Conservation (phyloP, 768 basidiomycete genomes). For the Mycena epipterygia region DNA sequence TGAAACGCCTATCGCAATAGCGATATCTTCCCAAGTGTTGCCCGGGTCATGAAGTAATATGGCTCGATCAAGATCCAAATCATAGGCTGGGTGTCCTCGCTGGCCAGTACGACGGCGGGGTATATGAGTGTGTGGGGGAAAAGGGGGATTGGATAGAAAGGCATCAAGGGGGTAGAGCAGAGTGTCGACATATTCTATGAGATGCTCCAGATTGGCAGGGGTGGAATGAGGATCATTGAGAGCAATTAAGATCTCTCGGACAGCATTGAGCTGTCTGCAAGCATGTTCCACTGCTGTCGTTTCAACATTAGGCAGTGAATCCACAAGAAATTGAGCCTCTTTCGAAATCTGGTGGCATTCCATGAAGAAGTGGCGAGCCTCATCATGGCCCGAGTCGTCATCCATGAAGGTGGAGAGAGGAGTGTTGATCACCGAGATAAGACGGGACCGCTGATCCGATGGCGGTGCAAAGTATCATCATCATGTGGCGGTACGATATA, state of each 20-base stretch:
- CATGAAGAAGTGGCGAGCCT: conserved; percentile 1
- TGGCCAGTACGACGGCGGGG: not conserved
- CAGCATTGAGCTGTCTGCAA: conserved; percentile 21
- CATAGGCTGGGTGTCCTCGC: conserved; percentile 7
- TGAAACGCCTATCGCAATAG: conserved; percentile 15
- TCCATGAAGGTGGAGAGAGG: too few species aligned
- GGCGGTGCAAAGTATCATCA: too few species aligned
- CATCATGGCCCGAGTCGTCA: not conserved
- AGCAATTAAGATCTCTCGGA: conserved; percentile 5
- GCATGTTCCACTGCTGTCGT: not conserved
- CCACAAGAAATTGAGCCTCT: not conserved
- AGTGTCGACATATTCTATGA: not conserved
- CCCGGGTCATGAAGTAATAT: conserved; percentile 26
- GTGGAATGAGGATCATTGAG: conserved; percentile 17
- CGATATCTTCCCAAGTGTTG: conserved; percentile 26
- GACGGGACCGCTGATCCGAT: too few species aligned
- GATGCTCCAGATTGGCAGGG: not conserved
- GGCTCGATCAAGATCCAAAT: conserved; percentile 6
- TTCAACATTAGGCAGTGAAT: not conserved
- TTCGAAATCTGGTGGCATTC: not conserved
- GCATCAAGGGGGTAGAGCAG: not conserved
- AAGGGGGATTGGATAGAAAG: conserved; percentile 21
- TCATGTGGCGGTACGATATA: too few species aligned
- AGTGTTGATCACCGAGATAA: too few species aligned
- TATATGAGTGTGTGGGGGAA: not conserved